Evolutionary conservation across 768 basidiomycete genomes (phyloP), one percentile per base, ranked within the genome.

Genomic region (Scleroderma bovista): DNA sequence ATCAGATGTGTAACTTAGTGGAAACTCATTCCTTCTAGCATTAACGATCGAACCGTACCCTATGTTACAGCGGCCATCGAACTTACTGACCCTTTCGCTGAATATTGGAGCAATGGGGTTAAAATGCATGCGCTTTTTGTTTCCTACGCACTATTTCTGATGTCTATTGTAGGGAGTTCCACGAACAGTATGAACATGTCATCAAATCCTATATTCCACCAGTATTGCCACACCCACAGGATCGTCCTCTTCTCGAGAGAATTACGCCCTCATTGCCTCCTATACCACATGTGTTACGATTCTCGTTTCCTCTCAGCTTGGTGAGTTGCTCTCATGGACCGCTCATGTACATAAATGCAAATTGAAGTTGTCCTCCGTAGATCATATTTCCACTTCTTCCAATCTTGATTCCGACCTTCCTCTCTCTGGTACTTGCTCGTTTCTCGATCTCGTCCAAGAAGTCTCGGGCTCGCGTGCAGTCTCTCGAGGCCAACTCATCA

Each of bases 21-120:
- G n/a, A 53, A 17, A 54, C n/a, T 36, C 34, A 47, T 6, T 39
- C 37, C 22, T 32, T 23, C 20, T 51, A 86, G 84, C 3, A 66
- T 89, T 15, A 82, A 85, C 57, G 92, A 94, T 57, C 50, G 71
- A 2, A 91, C 91, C 1, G 92, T 95, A 2, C 88, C 93, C 1
- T 94, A 87, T 59, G 69, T 86, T 16, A 91, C 88, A 1, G 80
- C 87, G 6, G 81, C 82, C 8, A 84, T 92, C 29, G 85, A 88
- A 51, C 64, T 70, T 0, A 66, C 75, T 52, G 86, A 94, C 64
- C 75, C 80, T 0, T 92, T 91, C 61, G 68, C 71, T 12, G 74
- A 79, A 13, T 69, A 79, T 53, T 66, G 71, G 19, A 68, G 62
- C 1, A 84, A 74, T 50, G 87, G 86, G 1, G 67, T 92, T 19